These are phyloP conservation scores for Kodamaea derodonti DNA, from an alignment of 1,139 yeast species.

Conservation along the genomic window DNA sequence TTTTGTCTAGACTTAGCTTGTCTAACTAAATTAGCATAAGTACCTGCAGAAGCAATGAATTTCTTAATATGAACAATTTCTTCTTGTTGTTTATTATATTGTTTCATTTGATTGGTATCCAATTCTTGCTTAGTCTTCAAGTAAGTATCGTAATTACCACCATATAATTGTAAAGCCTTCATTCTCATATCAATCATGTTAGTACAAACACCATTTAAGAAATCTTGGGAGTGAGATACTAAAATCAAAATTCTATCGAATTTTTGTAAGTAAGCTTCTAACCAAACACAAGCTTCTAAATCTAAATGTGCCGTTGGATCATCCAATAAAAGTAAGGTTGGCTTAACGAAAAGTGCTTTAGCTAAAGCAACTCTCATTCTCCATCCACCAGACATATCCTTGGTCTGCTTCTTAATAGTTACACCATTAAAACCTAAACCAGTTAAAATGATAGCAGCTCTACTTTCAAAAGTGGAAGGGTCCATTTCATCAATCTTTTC, in stretches of 20 bases:
- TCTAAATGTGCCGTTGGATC: constrained; percentile 99
- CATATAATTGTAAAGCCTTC: constrained; percentile 66
- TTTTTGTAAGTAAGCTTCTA: constrained; percentile 94
- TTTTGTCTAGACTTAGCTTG: constrained; percentile 99
- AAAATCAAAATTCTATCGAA: constrained; percentile 90
- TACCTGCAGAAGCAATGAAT: constrained; percentile 99
- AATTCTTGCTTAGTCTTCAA: constrained; percentile 89
- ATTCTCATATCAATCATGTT: constrained; percentile 97
- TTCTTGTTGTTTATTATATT: constrained; percentile 95
- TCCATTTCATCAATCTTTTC: constrained; percentile 97
- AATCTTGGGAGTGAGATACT: constrained; percentile 98
- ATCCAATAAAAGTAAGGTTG: constrained; percentile 80
- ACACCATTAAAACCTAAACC: constrained; percentile 94
- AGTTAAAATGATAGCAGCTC: constrained; percentile 92
- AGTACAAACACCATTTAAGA: constrained; percentile 97
- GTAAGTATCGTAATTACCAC: constrained; percentile 99
- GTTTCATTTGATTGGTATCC: constrained; percentile 98
- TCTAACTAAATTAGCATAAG: constrained; percentile 96
- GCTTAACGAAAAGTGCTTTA: constrained; percentile 84
- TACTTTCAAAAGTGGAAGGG: constrained; percentile 90
- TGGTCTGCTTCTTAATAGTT: constrained; percentile 82
- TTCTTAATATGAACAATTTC: constrained; percentile 97
- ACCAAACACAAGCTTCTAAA: constrained; percentile 99
- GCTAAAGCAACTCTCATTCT: constrained; percentile 89
- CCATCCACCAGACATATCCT: constrained; percentile 99